Base-by-base conservation (phyloP, 2,329 filamentous ascomycete genomes). In the Aspergillus eucalypticola region DNA sequence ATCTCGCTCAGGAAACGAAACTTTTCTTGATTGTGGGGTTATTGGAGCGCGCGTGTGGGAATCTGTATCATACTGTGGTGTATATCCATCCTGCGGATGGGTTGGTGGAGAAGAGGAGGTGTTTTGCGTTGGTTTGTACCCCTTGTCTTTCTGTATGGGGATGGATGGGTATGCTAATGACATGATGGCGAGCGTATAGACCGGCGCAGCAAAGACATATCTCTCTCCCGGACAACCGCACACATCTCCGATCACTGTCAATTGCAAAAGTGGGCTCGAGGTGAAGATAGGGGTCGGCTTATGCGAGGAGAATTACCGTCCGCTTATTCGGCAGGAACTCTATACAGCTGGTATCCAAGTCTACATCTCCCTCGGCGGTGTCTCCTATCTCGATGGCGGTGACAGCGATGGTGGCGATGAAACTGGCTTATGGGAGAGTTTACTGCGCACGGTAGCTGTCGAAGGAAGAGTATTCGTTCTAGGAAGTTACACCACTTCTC, bases 1-100 rank as follows among this genome's bases (percentile, higher is more conserved):
- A 21, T 96, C 85, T 96, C 42, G 89, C 93, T 0, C 81, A 82
- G 19, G 87, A 93, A 62, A 91, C 90, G 1, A 90, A 90, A 1
- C 87, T 97, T 0, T 96, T 96, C 68, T 70, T 96, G 38, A 88
- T 94, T 0, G 87, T 88, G 0, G 94, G 94, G 0, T 73, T 91
- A 17, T 88, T 97, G 13, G 93, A 97, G 77, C 87, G 85, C 67
- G 84, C 88, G 0, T 92, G 88, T 0, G 93, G 93, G 0, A 93
- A 88, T 61, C 73, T 97, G 54, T 97, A 96, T 73, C 96, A 93
- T 74, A 82, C 86, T 4, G 91, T 86, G 1, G 83, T 96, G 5
- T 96, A 95, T 71, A 88, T 96, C 0, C 91, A 90, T 73, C 92
- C 93, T 0, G 79, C 76, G 44, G 72, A 83, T 49, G 93, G 93